These are phyloP conservation scores for Ceraceosorus guamensis DNA, from an alignment of 1,284 basidiomycete genomes.

Conservation along the genomic window DNA sequence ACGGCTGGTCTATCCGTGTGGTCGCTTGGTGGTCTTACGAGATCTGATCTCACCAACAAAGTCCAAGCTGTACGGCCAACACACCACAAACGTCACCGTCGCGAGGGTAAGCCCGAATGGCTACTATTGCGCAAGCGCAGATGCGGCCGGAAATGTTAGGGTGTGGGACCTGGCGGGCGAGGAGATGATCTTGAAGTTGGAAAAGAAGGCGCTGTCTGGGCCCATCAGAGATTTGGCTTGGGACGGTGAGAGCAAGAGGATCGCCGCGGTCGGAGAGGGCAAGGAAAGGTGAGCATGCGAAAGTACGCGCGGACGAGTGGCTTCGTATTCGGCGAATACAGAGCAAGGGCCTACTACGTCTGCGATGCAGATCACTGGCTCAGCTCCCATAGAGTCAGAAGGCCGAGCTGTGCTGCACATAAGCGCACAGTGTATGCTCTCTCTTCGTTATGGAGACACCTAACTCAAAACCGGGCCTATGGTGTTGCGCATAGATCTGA, in stretches of 20 bases:
- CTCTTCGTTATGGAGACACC: no score
- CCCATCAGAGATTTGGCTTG: conserved; percentile 86
- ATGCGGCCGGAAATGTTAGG: conserved; percentile 53
- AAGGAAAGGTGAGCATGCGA: conserved; percentile 63
- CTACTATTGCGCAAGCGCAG: conserved; percentile 78
- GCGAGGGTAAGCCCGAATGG: conserved; percentile 88
- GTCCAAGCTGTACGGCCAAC: conserved; percentile 62
- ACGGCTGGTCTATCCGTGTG: conserved; percentile 78
- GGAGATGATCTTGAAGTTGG: conserved; percentile 71
- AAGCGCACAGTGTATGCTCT: no score
- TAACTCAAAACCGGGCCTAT: no score
- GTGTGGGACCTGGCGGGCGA: conserved; percentile 89
- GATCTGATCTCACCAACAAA: conserved; percentile 51
- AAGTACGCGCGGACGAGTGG: no score
- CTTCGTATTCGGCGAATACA: no score
- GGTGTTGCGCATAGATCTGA: no score
- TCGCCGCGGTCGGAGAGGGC: conserved; percentile 93
- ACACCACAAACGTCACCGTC: conserved; percentile 76
- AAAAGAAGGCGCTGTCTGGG: conserved; percentile 66
- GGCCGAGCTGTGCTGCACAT: no score
- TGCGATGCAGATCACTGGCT: no score
- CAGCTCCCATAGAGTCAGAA: no score
- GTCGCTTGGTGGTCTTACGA: conserved; percentile 60
- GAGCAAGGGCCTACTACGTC: no score
- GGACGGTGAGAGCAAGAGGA: conserved; percentile 86